Conservation (phyloP, 2,329 filamentous ascomycete species). For the Diaporthe caulivora region DNA sequence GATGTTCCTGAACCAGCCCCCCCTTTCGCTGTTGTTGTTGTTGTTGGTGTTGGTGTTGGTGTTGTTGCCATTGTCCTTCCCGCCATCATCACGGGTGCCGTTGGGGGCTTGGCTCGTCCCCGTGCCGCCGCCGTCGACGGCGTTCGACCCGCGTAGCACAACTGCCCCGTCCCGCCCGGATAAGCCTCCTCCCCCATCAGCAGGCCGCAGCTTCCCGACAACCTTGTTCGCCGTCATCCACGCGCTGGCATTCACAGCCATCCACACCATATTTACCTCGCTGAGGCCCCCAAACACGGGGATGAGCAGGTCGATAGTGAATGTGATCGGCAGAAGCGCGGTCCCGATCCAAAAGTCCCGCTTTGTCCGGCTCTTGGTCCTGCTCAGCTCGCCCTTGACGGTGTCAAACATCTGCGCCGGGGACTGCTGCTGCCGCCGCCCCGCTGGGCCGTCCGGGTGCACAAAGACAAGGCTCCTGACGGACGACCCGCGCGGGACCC, state of each 20-base stretch:
- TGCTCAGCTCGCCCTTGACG: constrained; percentile 20
- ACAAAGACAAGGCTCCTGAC: neutral
- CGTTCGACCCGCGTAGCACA: neutral
- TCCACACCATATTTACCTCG: constrained; percentile 33
- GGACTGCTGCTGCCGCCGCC: neutral
- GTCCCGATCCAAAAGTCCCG: constrained; percentile 26
- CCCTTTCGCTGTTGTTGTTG: neutral
- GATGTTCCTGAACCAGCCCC: neutral
- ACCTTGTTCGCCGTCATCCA: constrained; percentile 28
- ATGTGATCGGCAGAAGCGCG: constrained; percentile 12
- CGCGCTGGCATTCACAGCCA: constrained; percentile 26
- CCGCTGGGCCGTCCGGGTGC: constrained; percentile 17
- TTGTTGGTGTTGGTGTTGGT: neutral
- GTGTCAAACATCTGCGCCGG: constrained; percentile 10
- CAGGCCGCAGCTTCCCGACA: constrained; percentile 9
- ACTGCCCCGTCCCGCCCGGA: neutral
- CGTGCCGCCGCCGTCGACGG: neutral
- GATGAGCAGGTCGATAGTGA: constrained; percentile 9
- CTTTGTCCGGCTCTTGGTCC: constrained; percentile 6
- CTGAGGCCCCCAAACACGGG: constrained; percentile 30
- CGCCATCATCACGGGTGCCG: too few relatives aligned
- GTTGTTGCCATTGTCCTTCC: too few relatives aligned
- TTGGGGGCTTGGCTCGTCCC: neutral
- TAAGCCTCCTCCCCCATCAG: neutral
- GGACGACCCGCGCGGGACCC: constrained; percentile 26